These are phyloP conservation scores for Aureobasidium sp. DNA, from an alignment of 2,329 filamentous ascomycete species.

Conservation along the genomic window DNA sequence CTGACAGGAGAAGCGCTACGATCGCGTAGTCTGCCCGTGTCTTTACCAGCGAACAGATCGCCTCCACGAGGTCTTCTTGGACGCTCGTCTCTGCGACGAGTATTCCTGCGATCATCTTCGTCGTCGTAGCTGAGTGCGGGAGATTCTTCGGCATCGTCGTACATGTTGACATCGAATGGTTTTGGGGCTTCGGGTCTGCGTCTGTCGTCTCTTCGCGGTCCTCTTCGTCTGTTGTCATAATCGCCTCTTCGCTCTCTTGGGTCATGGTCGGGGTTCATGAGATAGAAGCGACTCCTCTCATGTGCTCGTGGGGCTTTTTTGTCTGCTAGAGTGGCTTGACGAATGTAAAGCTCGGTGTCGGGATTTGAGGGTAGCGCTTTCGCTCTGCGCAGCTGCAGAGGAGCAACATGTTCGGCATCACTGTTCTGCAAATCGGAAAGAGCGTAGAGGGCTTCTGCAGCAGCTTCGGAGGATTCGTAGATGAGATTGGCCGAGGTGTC, in stretches of 20 bases:
- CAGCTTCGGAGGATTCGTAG: constrained; percentile 54
- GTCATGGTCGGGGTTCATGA: constrained; percentile 84
- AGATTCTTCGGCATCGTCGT: constrained; percentile 61
- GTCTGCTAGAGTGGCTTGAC: constrained; percentile 68
- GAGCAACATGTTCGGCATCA: constrained; percentile 31
- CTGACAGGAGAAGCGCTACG: constrained; percentile 53
- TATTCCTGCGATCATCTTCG: constrained; percentile 23
- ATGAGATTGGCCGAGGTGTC: constrained; percentile 84
- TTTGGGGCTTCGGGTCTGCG: constrained; percentile 37
- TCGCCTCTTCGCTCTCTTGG: constrained; percentile 57
- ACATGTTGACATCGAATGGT: constrained; percentile 68
- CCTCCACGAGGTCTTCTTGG: constrained; percentile 12
- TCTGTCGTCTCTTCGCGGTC: constrained; percentile 50
- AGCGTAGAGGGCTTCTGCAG: constrained; percentile 47
- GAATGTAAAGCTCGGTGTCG: constrained; percentile 62
- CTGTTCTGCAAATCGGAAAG: constrained; percentile 29
- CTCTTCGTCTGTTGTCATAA: constrained; percentile 31
- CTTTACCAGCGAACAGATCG: constrained; percentile 29
- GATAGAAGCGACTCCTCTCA: constrained; percentile 80
- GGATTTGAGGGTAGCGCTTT: constrained; percentile 63
- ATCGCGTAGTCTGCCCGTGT: constrained; percentile 45
- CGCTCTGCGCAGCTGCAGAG: constrained; percentile 60
- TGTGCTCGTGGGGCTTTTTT: constrained; percentile 74
- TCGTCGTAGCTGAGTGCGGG: constrained; percentile 24
- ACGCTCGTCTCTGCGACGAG: constrained; percentile 20